A percentile compares a stretch with the other conserved stretches of the same genome.
Conservation (phyloP, 805 yeast genomes). For the Tetrapisispora pingtungensis region DNA sequence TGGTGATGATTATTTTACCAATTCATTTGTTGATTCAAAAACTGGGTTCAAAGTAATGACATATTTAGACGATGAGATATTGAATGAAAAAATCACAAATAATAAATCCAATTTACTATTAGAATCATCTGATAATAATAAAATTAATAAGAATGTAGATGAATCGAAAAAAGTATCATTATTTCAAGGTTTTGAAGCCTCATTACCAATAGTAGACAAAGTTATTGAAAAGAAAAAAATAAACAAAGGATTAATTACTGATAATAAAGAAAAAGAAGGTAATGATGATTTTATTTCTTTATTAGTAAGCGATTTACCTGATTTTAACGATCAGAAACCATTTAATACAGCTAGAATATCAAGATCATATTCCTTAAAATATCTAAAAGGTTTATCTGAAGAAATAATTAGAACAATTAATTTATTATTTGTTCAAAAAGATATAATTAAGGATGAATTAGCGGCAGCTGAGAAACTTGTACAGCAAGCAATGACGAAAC, state of each 20-base stretch:
- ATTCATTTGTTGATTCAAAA: conserved; percentile 29
- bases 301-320: conserved; percentile 1
- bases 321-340: neutral
- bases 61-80: conserved; percentile 51
- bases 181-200: conserved; percentile 61
- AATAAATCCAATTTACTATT: conserved; percentile 1
- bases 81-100: conserved; percentile 41
- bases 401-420: conserved; percentile 40
- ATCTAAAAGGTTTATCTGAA: conserved; percentile 31
- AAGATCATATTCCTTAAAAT: conserved; percentile 34
- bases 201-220: conserved; percentile 43
- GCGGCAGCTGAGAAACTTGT: conserved; percentile 52
- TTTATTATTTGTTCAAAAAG: conserved; percentile 51
- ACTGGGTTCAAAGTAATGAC: conserved; percentile 40
- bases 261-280: conserved; percentile 1
- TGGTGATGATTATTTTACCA: conserved; percentile 33
- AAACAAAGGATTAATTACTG: neutral
- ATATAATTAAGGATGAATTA: conserved; percentile 54
- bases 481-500: conserved; percentile 38
- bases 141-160: conserved; percentile 1
- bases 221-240: conserved; percentile 22
- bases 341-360: conserved; percentile 34
- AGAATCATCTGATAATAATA: neutral
- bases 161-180: conserved; percentile 35
- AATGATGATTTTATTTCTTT: conserved; percentile 12